phyloP scores from a whole-genome alignment of 108 stramenopile genomes.

The Discostella pseudostelligera region DNA sequence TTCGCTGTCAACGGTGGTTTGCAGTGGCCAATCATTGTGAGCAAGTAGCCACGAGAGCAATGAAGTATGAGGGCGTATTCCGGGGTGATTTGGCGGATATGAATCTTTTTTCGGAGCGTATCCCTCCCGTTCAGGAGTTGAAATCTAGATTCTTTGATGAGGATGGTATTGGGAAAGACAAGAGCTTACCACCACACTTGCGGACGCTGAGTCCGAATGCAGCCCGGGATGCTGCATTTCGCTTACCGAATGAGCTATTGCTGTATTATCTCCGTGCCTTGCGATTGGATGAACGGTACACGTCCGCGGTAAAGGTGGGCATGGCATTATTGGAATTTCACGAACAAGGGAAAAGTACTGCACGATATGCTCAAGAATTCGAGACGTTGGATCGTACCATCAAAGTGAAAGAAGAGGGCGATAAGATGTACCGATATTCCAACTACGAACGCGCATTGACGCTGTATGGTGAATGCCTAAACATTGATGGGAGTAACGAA shows the following conservation, averaged over 20 bases:
- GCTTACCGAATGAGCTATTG: slow-evolving; percentile 25
- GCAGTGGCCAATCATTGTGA: slow-evolving; percentile 45
- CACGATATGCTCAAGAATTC: slow-evolving; percentile 4
- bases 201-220: slow-evolving; percentile 21
- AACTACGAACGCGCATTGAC: slow-evolving; percentile 36
- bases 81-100: slow-evolving; percentile 19
- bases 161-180: neutral
- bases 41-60: slow-evolving; percentile 19
- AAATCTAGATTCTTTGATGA: slow-evolving; percentile 24
- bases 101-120: slow-evolving; percentile 12
- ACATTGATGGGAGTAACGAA: slow-evolving; percentile 9
- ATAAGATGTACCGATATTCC: slow-evolving; percentile 39
- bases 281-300: slow-evolving; percentile 42
- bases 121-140: slow-evolving; percentile 19
- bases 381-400: slow-evolving; percentile 31
- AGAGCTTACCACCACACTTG: slow-evolving; percentile 19
- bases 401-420: slow-evolving; percentile 43
- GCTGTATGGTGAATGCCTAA: slow-evolving; percentile 37
- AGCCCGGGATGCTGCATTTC: slow-evolving; percentile 34
- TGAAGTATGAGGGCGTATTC: slow-evolving; percentile 27
- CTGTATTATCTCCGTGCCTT: slow-evolving; percentile 37
- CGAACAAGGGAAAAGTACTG: neutral
- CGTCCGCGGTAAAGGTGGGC: slow-evolving; percentile 11
- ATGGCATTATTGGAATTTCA: slow-evolving; percentile 20
- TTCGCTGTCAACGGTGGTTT: slow-evolving; percentile 26